Percentiles rank a stretch among this genome's conserved stretches.
These are phyloP conservation scores for Hypoxylon sp. DNA, from an alignment of 2,329 filamentous ascomycete genomes.

Conservation along the genomic window DNA sequence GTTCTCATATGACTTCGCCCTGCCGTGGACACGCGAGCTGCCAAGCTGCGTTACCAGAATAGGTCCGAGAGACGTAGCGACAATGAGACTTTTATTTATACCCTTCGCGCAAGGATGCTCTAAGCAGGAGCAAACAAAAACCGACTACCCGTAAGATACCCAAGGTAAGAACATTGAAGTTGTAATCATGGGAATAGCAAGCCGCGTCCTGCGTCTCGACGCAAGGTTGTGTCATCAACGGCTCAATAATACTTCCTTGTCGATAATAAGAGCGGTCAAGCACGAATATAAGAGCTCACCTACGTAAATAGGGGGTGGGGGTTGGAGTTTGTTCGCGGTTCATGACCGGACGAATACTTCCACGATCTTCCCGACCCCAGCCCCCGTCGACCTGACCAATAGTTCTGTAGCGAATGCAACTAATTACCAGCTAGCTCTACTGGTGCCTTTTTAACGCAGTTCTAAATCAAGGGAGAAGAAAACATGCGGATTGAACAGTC, in stretches of 20 bases:
- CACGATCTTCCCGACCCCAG: slow-evolving; percentile 38
- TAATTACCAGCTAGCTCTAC: slow-evolving; percentile 26
- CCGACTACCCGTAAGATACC: slow-evolving; percentile 16
- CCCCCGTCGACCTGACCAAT: slow-evolving; percentile 25
- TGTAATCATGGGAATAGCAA: slow-evolving; percentile 15
- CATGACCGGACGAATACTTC: slow-evolving; percentile 38
- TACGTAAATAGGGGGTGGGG: slow-evolving; percentile 43
- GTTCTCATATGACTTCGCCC: slow-evolving; percentile 39
- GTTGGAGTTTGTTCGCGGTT: slow-evolving; percentile 27
- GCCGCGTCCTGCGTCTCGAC: slow-evolving; percentile 29
- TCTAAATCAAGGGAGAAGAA: background rate
- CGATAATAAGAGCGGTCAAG: slow-evolving; percentile 46
- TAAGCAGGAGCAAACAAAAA: background rate
- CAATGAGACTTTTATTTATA: slow-evolving; percentile 14
- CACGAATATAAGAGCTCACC: slow-evolving; percentile 21
- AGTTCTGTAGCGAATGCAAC: slow-evolving; percentile 26
- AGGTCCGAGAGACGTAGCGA: slow-evolving; percentile 22
- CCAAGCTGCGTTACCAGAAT: slow-evolving; percentile 23
- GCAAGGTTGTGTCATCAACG: slow-evolving; percentile 44
- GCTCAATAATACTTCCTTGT: slow-evolving; percentile 30
- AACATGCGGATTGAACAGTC: background rate
- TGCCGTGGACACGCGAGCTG: slow-evolving; percentile 25
- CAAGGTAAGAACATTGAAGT: too few species aligned
- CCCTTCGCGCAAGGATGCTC: background rate
- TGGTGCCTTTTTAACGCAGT: slow-evolving; percentile 13